These are phyloP conservation scores for Alternaria gaisen DNA, from an alignment of 2,329 filamentous ascomycete species.

Conservation along the genomic window DNA sequence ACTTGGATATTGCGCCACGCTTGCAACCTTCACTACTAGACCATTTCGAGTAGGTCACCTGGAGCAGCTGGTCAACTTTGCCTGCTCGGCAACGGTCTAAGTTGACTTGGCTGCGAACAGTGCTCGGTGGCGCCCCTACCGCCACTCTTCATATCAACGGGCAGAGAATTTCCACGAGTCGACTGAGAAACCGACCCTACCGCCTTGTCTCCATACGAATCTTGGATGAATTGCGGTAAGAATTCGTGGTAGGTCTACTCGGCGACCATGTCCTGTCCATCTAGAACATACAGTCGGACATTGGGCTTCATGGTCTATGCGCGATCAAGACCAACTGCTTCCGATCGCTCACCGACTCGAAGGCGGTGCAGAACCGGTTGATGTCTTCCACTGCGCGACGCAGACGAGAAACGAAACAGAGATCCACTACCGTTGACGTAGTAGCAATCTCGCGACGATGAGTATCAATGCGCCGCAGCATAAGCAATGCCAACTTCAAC, in stretches of 20 bases:
- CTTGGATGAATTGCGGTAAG: not conserved
- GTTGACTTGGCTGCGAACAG: conserved; percentile 6
- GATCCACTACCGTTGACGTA: not conserved
- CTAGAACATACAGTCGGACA: not conserved
- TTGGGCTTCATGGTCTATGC: conserved; percentile 1
- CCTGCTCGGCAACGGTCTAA: not conserved
- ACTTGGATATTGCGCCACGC: not conserved
- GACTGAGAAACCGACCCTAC: not conserved
- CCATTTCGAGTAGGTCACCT: not conserved
- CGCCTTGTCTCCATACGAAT: not conserved
- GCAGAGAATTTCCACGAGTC: conserved; percentile 14
- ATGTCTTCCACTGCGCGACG: not conserved
- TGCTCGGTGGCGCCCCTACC: not conserved
- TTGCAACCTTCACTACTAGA: not conserved
- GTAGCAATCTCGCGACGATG: not conserved
- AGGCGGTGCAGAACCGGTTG: not conserved
- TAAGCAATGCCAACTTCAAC: conserved; percentile 14
- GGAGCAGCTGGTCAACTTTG: not conserved
- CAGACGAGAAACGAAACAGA: conserved; percentile 1
- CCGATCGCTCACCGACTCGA: not conserved
- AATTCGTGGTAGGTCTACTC: not conserved
- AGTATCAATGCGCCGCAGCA: conserved; percentile 5
- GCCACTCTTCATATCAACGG: conserved; percentile 6
- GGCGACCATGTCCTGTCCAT: not conserved
- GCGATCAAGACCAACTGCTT: not conserved